Evolutionary conservation across 495 filamentous ascomycete species (phyloP).

Genomic region (Acidiella bohemica): DNA sequence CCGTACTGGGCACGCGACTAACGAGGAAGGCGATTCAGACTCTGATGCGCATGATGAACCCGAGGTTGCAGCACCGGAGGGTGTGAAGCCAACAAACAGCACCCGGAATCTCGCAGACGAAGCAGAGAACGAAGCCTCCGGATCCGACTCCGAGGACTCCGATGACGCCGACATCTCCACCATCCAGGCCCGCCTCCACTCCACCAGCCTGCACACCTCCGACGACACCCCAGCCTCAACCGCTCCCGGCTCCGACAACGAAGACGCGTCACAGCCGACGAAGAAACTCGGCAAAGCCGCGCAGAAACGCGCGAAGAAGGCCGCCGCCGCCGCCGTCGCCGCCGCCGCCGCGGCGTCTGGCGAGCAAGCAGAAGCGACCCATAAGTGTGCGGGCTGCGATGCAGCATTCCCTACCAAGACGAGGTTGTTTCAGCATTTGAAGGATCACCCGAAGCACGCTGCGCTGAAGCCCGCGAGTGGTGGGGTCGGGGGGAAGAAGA

Average conservation of each 20-base stretch:
- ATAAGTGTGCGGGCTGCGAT: constrained; percentile 49
- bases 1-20: neutral
- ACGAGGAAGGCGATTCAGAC: neutral
- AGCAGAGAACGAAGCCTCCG: constrained; percentile 1
- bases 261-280: neutral
- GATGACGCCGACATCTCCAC: constrained; percentile 26
- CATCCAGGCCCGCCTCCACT: constrained; percentile 22
- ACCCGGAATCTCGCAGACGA: neutral
- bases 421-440: constrained; percentile 62
- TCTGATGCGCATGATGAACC: too few species aligned
- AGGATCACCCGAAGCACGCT: constrained; percentile 25
- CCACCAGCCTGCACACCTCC: neutral
- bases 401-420: constrained; percentile 51
- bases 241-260: constrained; percentile 5
- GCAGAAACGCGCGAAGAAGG: constrained; percentile 70
- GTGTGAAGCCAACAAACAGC: neutral
- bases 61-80: neutral
- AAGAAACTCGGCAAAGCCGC: constrained; percentile 73
- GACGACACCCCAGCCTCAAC: neutral
- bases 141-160: constrained; percentile 12
- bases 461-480: constrained; percentile 17
- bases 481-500: constrained; percentile 19
- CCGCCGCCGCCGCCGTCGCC: constrained; percentile 38
- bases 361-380: constrained; percentile 25
- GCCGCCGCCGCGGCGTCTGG: constrained; percentile 42